phyloP scores from a whole-genome alignment of 768 basidiomycete species.

The Auricularia sp. region DNA sequence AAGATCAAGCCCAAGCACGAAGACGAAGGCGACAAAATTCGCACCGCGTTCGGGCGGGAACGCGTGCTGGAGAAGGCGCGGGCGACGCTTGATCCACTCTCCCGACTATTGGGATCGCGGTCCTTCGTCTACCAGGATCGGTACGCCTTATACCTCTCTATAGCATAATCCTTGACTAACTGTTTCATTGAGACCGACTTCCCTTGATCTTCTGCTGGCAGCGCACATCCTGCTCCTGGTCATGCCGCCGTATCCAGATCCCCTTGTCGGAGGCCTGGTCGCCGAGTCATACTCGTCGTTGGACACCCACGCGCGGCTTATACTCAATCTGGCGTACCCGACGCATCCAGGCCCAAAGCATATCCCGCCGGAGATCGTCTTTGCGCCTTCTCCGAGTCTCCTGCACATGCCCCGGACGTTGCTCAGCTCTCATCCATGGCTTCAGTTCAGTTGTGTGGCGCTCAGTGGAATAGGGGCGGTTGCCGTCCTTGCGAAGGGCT shows the following conservation, averaged over 20 bases:
- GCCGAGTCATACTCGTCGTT: slow-evolving; percentile 47
- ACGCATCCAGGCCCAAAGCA: slow-evolving; percentile 13
- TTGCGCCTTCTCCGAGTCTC: neutral
- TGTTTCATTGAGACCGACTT: slow-evolving; percentile 38
- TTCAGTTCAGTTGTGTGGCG: neutral
- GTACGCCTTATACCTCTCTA: slow-evolving; percentile 22
- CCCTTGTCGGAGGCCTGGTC: slow-evolving; percentile 45
- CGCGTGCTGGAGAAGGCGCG: slow-evolving; percentile 58
- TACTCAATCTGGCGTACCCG: slow-evolving; percentile 28
- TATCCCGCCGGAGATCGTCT: neutral
- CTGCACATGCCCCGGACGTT: neutral
- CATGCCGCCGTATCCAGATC: slow-evolving; percentile 52
- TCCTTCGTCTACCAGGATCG: slow-evolving; percentile 42
- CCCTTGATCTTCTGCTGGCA: slow-evolving; percentile 56
- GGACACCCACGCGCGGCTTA: slow-evolving; percentile 45
- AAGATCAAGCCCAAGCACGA: slow-evolving; percentile 19
- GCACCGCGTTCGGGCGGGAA: slow-evolving; percentile 47
- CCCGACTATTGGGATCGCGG: slow-evolving; percentile 41
- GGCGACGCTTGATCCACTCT: slow-evolving; percentile 46
- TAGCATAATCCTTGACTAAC: neutral
- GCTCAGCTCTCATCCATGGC: neutral
- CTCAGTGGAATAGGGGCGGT: neutral
- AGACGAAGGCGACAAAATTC: slow-evolving; percentile 3
- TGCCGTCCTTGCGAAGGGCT: neutral
- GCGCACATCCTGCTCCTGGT: slow-evolving; percentile 54